Base-by-base conservation (phyloP, 179 eudicot species). In the Silene coronaria region DNA sequence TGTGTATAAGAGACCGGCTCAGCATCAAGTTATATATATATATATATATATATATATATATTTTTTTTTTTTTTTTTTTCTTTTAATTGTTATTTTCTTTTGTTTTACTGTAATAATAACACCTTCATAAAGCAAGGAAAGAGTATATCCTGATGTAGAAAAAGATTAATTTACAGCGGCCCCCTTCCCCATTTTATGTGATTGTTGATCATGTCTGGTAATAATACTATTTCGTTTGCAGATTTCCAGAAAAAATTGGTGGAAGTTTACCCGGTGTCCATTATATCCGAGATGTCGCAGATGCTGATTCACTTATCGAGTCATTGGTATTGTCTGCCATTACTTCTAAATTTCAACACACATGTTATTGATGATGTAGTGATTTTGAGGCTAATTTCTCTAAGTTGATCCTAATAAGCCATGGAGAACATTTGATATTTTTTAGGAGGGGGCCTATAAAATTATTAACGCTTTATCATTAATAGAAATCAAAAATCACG, bases 191-290 rank as follows among this genome's bases (percentile, higher is more conserved):
- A 24, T 24, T 21, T 9, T 19, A 19, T 67, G 28, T 59, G 16
- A n/a, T 24, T 59, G 67, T 21, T 73, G 76, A 73, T 9, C 12
- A 36, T 7, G 14, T 38, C 22, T 17, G 19, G 51, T 64, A 34
- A 28, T 38, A 38, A 77, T 9, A 46, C 28, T 46, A 53, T 19
- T 74, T 65, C 32, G 28, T 13, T 81, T 77, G 83, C 88, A 96
- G 99, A 75, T 88, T 96, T 80, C 97, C 97, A 13, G 97, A 96
- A 78, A 87, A 85, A 78, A 91, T 96, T 72, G 99, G 99, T 13
- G 99, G 99, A 76, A 91, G 82, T 81, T 86, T 96, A 72, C 86
- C 89, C 27, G 99, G 99, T 63, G 97, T 96, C 83, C 99, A 96
- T 83, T 96, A 91, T 81, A 86, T 96, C 57, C 89, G 99, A 71